Percentiles rank a stretch among this genome's conserved stretches.
Conservation (phyloP, 192 early-diverging fungal species). For the Podila verticillata region DNA sequence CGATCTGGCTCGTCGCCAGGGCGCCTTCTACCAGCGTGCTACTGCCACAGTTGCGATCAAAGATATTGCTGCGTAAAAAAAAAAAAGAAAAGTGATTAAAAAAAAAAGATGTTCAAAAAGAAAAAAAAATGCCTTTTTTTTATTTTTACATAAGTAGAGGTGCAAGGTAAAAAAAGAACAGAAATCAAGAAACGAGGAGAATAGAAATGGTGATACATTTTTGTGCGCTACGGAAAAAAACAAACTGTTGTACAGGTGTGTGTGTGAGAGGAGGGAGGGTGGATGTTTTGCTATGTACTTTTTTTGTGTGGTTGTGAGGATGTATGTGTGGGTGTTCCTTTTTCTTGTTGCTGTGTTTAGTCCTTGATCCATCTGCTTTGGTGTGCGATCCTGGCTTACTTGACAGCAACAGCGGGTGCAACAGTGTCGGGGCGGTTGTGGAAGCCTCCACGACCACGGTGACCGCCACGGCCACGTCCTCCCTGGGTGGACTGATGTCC, state of each 20-base stretch:
- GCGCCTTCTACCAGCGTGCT: conserved; percentile 37
- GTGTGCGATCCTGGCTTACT: conserved; percentile 14
- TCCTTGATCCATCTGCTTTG: conserved; percentile 11
- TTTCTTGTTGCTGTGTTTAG: background rate
- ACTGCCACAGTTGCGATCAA: conserved; percentile 36
- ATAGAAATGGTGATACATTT: too few species aligned
- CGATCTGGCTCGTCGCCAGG: conserved; percentile 32
- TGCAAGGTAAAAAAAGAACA: background rate
- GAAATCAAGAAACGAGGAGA: conserved; percentile 12
- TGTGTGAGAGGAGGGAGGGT: background rate
- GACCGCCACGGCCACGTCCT: conserved; percentile 15
- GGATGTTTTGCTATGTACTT: background rate
- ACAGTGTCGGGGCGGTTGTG: conserved; percentile 29
- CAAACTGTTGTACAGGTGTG: conserved; percentile 12
- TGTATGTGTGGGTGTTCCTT: conserved; percentile 2
- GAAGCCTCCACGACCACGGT: conserved; percentile 18
- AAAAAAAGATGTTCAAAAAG: conserved; percentile 7
- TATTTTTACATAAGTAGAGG: too few species aligned
- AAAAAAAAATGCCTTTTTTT: background rate
- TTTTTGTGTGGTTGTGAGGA: background rate
- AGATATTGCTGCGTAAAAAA: conserved; percentile 27
- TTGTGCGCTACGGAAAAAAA: conserved; percentile 28
- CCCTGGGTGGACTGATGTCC: conserved; percentile 11
- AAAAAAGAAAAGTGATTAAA: background rate
- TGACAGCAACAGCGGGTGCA: conserved; percentile 28